A percentile compares a stretch with the other conserved stretches of the same genome.
These are phyloP conservation scores for Dryas octopetala DNA, from an alignment of 306 rosid genomes.

Conservation along the genomic window DNA sequence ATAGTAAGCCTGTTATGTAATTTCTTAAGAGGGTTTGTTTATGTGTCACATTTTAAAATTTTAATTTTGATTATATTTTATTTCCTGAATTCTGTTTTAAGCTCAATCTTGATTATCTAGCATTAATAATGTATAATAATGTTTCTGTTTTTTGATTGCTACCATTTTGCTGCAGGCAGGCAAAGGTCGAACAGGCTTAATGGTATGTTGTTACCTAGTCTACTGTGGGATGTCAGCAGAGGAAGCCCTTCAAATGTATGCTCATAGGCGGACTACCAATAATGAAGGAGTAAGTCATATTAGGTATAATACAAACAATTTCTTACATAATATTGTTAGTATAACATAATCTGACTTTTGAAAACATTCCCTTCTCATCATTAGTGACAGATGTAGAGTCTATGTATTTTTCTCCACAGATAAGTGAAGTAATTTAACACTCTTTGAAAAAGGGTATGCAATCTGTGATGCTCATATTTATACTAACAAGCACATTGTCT, in stretches of 20 bases:
- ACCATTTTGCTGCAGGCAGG: constrained; percentile 77
- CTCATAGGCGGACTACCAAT: constrained; percentile 84
- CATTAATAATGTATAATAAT: neutral
- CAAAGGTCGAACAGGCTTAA: constrained; percentile 93
- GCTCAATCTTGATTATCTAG: neutral
- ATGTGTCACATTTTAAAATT: neutral
- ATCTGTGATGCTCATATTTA: neutral
- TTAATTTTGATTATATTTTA: neutral
- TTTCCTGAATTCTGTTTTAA: neutral
- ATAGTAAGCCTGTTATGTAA: constrained; percentile 10
- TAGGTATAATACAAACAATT: constrained; percentile 54
- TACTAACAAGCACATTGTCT: neutral
- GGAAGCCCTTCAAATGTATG: constrained; percentile 86
- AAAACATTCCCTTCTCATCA: no score
- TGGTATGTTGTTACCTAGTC: constrained; percentile 80
- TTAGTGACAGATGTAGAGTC: constrained; percentile 9
- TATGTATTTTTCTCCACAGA: neutral
- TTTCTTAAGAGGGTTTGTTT: constrained; percentile 3
- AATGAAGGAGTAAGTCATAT: constrained; percentile 91
- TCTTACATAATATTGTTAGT: neutral
- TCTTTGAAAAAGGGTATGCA: neutral
- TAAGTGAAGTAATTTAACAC: neutral
- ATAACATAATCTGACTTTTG: neutral
- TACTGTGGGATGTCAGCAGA: constrained; percentile 81
- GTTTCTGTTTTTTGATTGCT: neutral